These are phyloP conservation scores for Sambucus nigra DNA, from an alignment of 129 eudicot species.

Conservation along the genomic window DNA sequence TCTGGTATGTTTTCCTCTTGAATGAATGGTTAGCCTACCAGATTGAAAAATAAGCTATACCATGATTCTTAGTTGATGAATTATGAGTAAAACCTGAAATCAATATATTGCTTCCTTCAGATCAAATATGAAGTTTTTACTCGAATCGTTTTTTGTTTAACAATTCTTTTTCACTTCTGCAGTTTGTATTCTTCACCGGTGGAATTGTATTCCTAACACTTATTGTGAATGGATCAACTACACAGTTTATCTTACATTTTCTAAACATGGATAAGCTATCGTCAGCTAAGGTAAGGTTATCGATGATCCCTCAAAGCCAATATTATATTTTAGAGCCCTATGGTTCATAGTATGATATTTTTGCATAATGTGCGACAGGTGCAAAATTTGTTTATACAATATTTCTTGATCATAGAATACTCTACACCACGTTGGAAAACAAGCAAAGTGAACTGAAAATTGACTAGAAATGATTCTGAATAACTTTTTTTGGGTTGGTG, in stretches of 20 bases:
- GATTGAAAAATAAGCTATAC: background rate
- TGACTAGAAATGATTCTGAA: background rate
- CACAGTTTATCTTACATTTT: constrained; percentile 65
- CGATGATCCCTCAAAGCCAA: background rate
- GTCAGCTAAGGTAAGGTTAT: constrained; percentile 51
- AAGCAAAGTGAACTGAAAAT: background rate
- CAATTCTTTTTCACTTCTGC: constrained; percentile 24
- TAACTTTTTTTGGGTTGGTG: background rate
- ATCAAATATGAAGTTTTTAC: background rate
- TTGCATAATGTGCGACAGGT: background rate
- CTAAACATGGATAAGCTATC: constrained; percentile 70
- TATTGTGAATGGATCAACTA: constrained; percentile 83
- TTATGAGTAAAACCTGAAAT: background rate
- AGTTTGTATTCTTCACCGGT: constrained; percentile 95
- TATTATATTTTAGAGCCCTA: background rate
- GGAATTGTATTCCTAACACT: constrained; percentile 91
- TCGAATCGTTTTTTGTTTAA: background rate
- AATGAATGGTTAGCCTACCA: background rate
- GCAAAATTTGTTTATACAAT: background rate
- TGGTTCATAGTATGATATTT: background rate
- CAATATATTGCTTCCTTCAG: background rate
- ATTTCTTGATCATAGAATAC: background rate
- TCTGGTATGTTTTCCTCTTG: constrained; percentile 44
- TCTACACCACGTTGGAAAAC: background rate
- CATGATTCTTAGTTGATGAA: background rate